A percentile compares a stretch with the other conserved stretches of the same genome.
phyloP scores from a whole-genome alignment of 129 eudicot genomes.

The sunflower (Helianthus annuus) region DNA sequence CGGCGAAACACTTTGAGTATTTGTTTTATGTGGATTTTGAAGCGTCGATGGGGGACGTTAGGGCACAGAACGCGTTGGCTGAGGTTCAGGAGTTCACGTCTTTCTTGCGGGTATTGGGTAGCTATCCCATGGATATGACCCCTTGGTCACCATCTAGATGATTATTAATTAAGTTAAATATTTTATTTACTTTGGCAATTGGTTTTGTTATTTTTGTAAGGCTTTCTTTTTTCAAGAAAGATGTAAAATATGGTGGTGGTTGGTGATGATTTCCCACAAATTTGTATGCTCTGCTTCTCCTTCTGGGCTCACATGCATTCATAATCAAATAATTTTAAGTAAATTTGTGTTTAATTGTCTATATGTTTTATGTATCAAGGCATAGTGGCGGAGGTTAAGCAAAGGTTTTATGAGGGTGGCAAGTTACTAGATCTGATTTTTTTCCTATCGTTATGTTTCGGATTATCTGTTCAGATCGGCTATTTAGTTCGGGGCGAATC shows the following conservation, averaged over 20 bases:
- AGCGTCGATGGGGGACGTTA: conserved; percentile 91
- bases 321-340: not conserved
- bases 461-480: too few species aligned
- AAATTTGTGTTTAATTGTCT: not conserved
- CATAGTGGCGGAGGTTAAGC: too few species aligned
- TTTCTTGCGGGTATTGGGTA: conserved; percentile 88
- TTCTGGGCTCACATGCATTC: not conserved
- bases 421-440: too few species aligned
- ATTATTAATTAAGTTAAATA: conserved; percentile 6
- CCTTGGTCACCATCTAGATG: conserved; percentile 74
- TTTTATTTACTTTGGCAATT: not conserved
- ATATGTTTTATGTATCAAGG: too few species aligned
- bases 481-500: too few species aligned
- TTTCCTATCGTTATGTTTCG: too few species aligned
- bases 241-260: conserved; percentile 18
- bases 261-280: not conserved
- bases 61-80: conserved; percentile 93
- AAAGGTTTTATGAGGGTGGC: too few species aligned
- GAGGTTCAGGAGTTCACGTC: conserved; percentile 96
- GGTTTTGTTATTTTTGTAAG: conserved; percentile 1
- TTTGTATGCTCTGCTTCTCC: conserved; percentile 7
- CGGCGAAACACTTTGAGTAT: conserved; percentile 95
- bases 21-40: conserved; percentile 91
- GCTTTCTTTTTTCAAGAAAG: not conserved
- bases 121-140: conserved; percentile 96